Percentiles rank a stretch among this genome's conserved stretches.
Evolutionary conservation across 441 rosid genomes (phyloP).

Genomic region (Erysimum cheiri): DNA sequence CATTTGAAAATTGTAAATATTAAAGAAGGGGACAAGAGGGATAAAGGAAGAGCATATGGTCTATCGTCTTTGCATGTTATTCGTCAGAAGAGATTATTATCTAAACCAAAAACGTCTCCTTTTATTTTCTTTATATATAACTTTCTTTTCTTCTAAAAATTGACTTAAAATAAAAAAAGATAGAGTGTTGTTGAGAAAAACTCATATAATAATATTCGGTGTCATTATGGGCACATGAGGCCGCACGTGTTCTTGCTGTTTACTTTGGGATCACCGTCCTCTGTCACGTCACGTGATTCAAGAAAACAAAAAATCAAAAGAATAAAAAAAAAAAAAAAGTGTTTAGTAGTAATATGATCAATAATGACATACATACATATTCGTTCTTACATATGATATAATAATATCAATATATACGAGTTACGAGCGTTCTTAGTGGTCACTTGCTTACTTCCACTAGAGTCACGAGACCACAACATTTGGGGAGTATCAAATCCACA

Average conservation of each 20-base stretch:
- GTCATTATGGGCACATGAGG: slow-evolving; percentile 57
- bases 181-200: slow-evolving; percentile 38
- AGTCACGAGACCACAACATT: slow-evolving; percentile 43
- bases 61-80: slow-evolving; percentile 45
- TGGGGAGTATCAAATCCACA: slow-evolving; percentile 29
- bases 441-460: slow-evolving; percentile 44
- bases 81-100: slow-evolving; percentile 44
- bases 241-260: slow-evolving; percentile 63
- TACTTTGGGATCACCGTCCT: slow-evolving; percentile 63
- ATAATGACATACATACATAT: slow-evolving; percentile 28
- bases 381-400: slow-evolving; percentile 9
- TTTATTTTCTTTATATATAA: slow-evolving; percentile 16
- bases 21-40: slow-evolving; percentile 46
- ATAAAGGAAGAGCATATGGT: slow-evolving; percentile 49
- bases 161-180: background rate
- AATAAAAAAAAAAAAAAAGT: slow-evolving; percentile 16
- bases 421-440: slow-evolving; percentile 43
- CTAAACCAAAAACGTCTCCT: slow-evolving; percentile 24
- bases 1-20: slow-evolving; percentile 1
- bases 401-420: slow-evolving; percentile 21
- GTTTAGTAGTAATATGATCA: slow-evolving; percentile 4
- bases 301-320: slow-evolving; percentile 45
- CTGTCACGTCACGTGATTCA: slow-evolving; percentile 61
- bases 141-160: slow-evolving; percentile 7
- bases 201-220: slow-evolving; percentile 38